Conservation (phyloP, 2,329 filamentous ascomycete genomes). For the Venturia oleaginea region DNA sequence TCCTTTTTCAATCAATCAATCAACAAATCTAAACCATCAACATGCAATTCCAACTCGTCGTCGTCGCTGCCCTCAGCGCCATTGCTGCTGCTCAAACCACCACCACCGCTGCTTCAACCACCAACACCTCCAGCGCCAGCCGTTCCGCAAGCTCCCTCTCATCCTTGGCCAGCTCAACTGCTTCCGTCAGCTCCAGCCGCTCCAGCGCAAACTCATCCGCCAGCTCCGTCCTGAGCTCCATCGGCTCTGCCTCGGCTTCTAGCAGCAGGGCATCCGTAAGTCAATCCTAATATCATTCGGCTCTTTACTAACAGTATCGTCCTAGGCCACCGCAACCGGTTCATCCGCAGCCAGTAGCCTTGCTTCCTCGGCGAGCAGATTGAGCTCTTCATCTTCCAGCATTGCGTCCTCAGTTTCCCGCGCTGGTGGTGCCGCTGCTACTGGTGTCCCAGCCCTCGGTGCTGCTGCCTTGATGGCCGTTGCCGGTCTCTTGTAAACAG, state of each 20-base stretch:
- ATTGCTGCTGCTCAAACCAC: neutral
- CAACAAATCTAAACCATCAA: neutral
- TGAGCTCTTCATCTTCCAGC: neutral
- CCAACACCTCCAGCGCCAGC: neutral
- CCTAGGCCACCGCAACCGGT: neutral
- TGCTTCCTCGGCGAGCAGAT: neutral
- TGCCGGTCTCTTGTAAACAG: neutral
- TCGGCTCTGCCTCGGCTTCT: neutral
- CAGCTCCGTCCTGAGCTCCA: neutral
- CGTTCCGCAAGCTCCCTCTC: neutral
- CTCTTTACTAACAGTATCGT: neutral
- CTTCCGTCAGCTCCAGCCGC: neutral
- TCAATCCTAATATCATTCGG: no score
- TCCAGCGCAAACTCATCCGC: neutral
- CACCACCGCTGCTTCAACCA: neutral
- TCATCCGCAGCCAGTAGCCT: neutral
- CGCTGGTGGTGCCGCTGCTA: neutral
- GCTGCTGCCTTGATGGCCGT: neutral
- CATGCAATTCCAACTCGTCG: neutral
- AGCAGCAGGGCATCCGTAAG: neutral
- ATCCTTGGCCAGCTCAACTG: neutral
- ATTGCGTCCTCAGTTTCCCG: neutral
- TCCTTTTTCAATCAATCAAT: neutral
- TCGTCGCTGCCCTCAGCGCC: neutral
- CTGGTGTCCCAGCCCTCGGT: neutral